Conservation (phyloP, 2,329 filamentous ascomycete species). For the Fusarium incarnatum region DNA sequence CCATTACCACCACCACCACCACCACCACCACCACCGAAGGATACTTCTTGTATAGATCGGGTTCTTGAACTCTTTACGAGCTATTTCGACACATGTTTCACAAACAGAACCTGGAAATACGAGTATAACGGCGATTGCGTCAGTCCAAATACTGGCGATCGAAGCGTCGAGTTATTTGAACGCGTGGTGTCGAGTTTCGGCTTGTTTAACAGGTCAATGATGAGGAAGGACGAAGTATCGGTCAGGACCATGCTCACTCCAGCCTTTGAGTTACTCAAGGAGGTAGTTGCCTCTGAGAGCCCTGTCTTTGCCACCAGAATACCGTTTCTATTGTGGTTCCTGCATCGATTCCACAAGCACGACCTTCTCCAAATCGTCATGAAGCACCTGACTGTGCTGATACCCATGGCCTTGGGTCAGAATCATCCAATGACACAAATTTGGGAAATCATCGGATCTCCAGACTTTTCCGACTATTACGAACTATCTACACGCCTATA, state of each 20-base stretch:
- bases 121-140: constrained; percentile 49
- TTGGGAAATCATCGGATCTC: constrained; percentile 48
- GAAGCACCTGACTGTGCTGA: constrained; percentile 48
- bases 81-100: constrained; percentile 49
- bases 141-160: constrained; percentile 42
- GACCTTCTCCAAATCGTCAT: constrained; percentile 50
- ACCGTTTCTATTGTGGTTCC: constrained; percentile 53
- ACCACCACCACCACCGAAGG: constrained; percentile 36
- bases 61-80: constrained; percentile 46
- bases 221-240: constrained; percentile 48
- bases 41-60: constrained; percentile 45
- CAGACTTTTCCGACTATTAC: constrained; percentile 51
- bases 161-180: constrained; percentile 53
- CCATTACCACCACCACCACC: constrained; percentile 40
- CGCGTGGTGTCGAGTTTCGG: constrained; percentile 51
- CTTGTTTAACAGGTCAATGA: constrained; percentile 51
- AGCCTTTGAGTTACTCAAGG: constrained; percentile 52
- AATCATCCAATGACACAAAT: constrained; percentile 49
- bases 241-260: constrained; percentile 50
- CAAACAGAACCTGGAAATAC: constrained; percentile 46
- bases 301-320: constrained; percentile 51
- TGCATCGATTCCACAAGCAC: constrained; percentile 50
- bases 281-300: constrained; percentile 50
- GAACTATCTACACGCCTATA: constrained; percentile 50
- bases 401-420: constrained; percentile 48